Percentiles rank a stretch among this genome's conserved stretches.
These are phyloP conservation scores for Zygotorulaspora danielsina DNA, from an alignment of 805 yeast species.

Conservation along the genomic window DNA sequence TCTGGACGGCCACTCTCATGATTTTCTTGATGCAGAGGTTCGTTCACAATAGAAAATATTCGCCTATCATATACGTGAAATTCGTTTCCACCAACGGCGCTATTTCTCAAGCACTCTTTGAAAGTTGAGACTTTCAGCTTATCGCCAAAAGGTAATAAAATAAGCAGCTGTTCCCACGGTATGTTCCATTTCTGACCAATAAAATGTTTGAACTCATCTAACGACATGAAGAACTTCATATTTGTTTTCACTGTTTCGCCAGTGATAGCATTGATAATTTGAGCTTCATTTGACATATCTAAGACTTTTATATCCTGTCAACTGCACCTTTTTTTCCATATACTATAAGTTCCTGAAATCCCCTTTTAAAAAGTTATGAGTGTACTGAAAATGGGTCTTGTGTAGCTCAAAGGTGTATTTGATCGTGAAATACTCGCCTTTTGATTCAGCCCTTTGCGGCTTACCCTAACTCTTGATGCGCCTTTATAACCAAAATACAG, in stretches of 20 bases:
- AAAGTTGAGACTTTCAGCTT: slow-evolving; percentile 44
- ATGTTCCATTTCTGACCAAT: slow-evolving; percentile 42
- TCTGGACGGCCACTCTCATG: neutral
- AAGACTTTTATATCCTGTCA: neutral
- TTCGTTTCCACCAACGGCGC: slow-evolving; percentile 42
- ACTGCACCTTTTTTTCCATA: too few relatives aligned
- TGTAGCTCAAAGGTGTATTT: too few relatives aligned
- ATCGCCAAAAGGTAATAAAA: slow-evolving; percentile 63
- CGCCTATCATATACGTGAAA: slow-evolving; percentile 62
- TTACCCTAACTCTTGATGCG: too few relatives aligned
- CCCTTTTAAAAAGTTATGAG: too few relatives aligned
- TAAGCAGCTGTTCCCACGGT: slow-evolving; percentile 41
- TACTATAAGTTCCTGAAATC: too few relatives aligned
- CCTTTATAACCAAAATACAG: too few relatives aligned
- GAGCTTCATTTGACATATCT: slow-evolving; percentile 15
- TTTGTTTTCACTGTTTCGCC: slow-evolving; percentile 40
- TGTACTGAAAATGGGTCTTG: too few relatives aligned
- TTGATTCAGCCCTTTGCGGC: too few relatives aligned
- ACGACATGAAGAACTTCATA: slow-evolving; percentile 38
- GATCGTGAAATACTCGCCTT: too few relatives aligned
- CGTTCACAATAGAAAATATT: slow-evolving; percentile 41
- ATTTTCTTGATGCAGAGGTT: slow-evolving; percentile 13
- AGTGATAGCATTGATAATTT: slow-evolving; percentile 41
- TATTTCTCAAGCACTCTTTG: slow-evolving; percentile 28
- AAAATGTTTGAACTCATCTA: slow-evolving; percentile 42